Base-by-base conservation (phyloP, 345 rosid genomes). In the Salix brachista region DNA sequence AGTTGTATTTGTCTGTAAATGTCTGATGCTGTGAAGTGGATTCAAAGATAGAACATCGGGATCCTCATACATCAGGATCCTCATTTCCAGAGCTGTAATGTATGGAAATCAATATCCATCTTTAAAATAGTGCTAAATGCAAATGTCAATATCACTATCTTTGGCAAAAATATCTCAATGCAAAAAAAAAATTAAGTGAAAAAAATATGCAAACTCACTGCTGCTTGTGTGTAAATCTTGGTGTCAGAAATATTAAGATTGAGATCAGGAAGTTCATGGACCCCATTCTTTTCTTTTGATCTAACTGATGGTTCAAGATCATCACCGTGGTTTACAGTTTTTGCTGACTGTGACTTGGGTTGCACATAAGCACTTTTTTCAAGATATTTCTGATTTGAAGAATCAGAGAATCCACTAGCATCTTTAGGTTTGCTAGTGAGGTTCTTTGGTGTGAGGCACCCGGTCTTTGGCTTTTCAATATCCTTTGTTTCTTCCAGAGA, bases 171-270 rank as follows among this genome's bases (percentile, higher is more conserved):
- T 56, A 37, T 21, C 26, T 6, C 14, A 16, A 36, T 60, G 69
- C 11, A 71, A 52, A 32, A 52, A 21, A 34, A 67, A 18, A 14
- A 23, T 25, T 18, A 39, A 68, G 3, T 64, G 3, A 62, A 23
- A 23, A 42, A 58, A 36, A 70, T 4, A 54, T 41, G 12, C 5
- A 5, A 8, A 12, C 93, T 89, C 83, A 90, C 94, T 25, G 87
- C 60, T 71, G 79, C 70, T 72, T 84, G 91, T 79, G 75, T 21
- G 66, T 80, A 62, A 73, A 86, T 79, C 78, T 79, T 90, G 78
- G 87, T 82, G 75, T 85, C 92, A 25, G 91, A 86, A 77, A 88
- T 85, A 83, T 85, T 93, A 75, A 84, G 75, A 73, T 85, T 93
- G 73, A 84, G 75, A 73, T 86, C 88, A 34, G 86, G 89, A 80